phyloP scores from a whole-genome alignment of 768 basidiomycete species.

The Boletus rubroflammeus region DNA sequence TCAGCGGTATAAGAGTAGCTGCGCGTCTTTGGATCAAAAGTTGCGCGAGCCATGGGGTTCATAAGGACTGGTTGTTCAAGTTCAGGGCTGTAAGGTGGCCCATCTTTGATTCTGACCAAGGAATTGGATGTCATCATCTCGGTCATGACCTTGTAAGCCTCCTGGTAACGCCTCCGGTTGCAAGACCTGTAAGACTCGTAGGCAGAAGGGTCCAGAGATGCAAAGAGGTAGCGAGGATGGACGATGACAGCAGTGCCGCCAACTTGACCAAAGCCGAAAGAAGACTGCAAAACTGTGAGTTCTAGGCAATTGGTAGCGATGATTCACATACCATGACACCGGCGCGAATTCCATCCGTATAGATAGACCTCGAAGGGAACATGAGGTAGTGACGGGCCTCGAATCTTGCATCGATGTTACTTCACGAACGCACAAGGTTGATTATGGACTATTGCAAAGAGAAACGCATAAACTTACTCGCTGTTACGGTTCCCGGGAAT shows the following conservation, averaged over 20 bases:
- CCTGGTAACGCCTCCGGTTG: conserved; percentile 61
- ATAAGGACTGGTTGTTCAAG: conserved; percentile 83
- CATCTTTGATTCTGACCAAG: conserved; percentile 92
- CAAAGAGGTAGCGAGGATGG: conserved; percentile 89
- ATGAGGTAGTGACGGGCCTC: conserved; percentile 85
- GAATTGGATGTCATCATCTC: conserved; percentile 94
- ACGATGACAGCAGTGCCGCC: conserved; percentile 88
- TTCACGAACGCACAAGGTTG: conserved; percentile 26
- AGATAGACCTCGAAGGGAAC: conserved; percentile 96
- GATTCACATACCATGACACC: conserved; percentile 69
- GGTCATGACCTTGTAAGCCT: conserved; percentile 88
- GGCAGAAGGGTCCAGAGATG: conserved; percentile 69
- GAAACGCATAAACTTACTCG: conserved; percentile 61
- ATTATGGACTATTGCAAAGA: not conserved
- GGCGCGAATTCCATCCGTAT: conserved; percentile 88
- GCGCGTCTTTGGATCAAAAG: conserved; percentile 77
- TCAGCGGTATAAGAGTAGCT: conserved; percentile 77
- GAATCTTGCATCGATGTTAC: conserved; percentile 93
- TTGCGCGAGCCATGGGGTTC: conserved; percentile 89
- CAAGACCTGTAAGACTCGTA: conserved; percentile 75
- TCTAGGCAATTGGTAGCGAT: not conserved
- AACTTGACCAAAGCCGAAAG: conserved; percentile 98
- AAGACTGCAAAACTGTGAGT: conserved; percentile 50
- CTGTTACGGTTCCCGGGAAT: conserved; percentile 95
- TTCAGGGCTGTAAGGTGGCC: conserved; percentile 83